These are phyloP conservation scores for Pittosporum tobira DNA, from an alignment of 129 eudicot species.

Conservation along the genomic window DNA sequence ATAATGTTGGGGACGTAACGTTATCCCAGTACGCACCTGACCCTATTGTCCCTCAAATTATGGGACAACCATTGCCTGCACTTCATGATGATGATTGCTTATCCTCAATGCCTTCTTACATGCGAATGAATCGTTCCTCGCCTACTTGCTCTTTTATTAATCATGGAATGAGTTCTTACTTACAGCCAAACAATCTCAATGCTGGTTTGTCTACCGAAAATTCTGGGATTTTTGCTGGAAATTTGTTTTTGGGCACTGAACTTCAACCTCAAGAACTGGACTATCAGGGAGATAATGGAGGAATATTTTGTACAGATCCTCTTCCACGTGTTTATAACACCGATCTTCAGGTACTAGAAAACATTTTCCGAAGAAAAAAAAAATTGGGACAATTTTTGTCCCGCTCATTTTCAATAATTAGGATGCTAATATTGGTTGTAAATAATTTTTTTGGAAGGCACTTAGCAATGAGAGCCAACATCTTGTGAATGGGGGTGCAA, in stretches of 20 bases:
- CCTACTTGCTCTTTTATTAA: conserved; percentile 39
- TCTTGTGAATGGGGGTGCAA: conserved; percentile 37
- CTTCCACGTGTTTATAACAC: conserved; percentile 38
- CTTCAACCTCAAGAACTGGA: conserved; percentile 39
- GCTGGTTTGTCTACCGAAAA: conserved; percentile 32
- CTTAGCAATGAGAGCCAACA: conserved; percentile 59
- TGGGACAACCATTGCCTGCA: conserved; percentile 27
- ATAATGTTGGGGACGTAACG: conserved; percentile 6
- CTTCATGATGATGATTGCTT: conserved; percentile 40
- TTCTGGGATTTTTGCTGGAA: conserved; percentile 27
- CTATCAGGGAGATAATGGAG: conserved; percentile 47
- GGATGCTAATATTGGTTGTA: too few relatives aligned
- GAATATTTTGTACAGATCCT: conserved; percentile 45
- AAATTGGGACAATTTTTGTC: too few relatives aligned
- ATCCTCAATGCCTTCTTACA: conserved; percentile 45
- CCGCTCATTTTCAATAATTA: background rate
- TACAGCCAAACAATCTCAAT: conserved; percentile 29
- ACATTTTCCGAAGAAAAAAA: background rate
- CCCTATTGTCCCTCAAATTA: conserved; percentile 20
- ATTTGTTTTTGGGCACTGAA: conserved; percentile 33
- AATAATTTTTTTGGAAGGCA: conserved; percentile 20
- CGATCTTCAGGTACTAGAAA: conserved; percentile 50
- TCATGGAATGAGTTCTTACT: conserved; percentile 28
- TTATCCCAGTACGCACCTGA: conserved; percentile 17
- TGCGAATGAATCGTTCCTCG: conserved; percentile 29